Evolutionary conservation across 176 grass and related monocot genomes (phyloP).

Genomic region (Alloteropsis semialata): DNA sequence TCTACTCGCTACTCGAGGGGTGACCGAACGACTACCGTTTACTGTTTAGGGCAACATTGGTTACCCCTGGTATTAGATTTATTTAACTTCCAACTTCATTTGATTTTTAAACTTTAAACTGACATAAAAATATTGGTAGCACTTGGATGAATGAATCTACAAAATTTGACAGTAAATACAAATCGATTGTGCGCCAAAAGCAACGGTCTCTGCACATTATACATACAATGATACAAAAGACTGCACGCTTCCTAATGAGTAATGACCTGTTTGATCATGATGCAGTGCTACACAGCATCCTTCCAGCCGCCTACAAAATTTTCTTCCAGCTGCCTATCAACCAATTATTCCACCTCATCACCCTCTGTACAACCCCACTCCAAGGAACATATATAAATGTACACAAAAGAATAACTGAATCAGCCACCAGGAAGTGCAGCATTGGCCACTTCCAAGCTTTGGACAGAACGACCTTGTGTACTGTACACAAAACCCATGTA

Average conservation of each 20-base stretch:
- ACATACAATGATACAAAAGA: conserved; percentile 13
- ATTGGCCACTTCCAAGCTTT: conserved; percentile 37
- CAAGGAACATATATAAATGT: conserved; percentile 43
- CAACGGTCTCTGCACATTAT: background rate
- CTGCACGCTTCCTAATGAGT: background rate
- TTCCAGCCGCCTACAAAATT: conserved; percentile 44
- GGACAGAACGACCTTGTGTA: conserved; percentile 26
- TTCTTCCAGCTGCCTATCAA: conserved; percentile 1
- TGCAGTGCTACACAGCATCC: conserved; percentile 21
- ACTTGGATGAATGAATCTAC: background rate
- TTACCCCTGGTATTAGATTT: background rate
- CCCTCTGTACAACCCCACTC: conserved; percentile 24
- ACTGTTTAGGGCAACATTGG: no score
- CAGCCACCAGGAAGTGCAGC: conserved; percentile 13
- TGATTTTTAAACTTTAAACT: background rate
- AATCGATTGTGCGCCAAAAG: background rate
- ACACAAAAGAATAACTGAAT: conserved; percentile 48
- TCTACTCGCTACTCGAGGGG: no score
- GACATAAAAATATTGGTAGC: background rate
- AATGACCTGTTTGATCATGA: conserved; percentile 9
- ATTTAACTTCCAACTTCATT: background rate
- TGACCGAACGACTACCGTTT: no score
- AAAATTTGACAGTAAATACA: background rate
- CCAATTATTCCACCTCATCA: background rate
- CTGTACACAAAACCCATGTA: conserved; percentile 33